phyloP scores from a whole-genome alignment of 2,329 filamentous ascomycete genomes.

The Drechslerella dactyloides region DNA sequence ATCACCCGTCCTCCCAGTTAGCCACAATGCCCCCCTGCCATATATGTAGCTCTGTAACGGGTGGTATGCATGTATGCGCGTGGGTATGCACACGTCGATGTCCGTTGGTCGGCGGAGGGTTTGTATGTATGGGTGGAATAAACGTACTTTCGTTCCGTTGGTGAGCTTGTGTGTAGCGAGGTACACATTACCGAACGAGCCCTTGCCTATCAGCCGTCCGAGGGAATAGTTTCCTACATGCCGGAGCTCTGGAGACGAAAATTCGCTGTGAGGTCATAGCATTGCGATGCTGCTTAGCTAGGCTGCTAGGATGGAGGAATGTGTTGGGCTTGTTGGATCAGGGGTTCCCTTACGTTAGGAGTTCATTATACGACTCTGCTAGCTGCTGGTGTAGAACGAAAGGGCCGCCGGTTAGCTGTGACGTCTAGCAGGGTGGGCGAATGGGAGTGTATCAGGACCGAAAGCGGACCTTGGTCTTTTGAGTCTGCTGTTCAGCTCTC shows the following conservation, averaged over 20 bases:
- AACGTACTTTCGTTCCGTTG: constrained; percentile 88
- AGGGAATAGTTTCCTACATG: constrained; percentile 94
- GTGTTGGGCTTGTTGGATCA: constrained; percentile 27
- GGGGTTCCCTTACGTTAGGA: constrained; percentile 77
- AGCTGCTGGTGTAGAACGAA: constrained; percentile 66
- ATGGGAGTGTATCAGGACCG: constrained; percentile 6
- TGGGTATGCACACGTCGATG: neutral
- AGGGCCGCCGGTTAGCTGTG: constrained; percentile 24
- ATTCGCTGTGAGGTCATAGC: constrained; percentile 70
- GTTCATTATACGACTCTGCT: constrained; percentile 92
- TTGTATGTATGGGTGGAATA: constrained; percentile 25
- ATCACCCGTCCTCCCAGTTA: neutral
- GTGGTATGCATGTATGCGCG: neutral
- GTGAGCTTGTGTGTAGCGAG: constrained; percentile 95
- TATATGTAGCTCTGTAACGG: neutral
- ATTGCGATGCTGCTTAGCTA: constrained; percentile 12
- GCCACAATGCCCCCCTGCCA: neutral
- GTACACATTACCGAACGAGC: constrained; percentile 98
- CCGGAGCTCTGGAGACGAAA: constrained; percentile 86
- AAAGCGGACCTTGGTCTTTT: constrained; percentile 68
- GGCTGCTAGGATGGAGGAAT: constrained; percentile 6
- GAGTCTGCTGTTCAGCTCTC: constrained; percentile 66
- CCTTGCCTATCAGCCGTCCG: constrained; percentile 91
- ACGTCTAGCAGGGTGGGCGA: constrained; percentile 12
- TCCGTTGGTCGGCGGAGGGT: constrained; percentile 8